phyloP scores from a whole-genome alignment of 1,284 basidiomycete genomes.

The Pulveroboletus sp. region DNA sequence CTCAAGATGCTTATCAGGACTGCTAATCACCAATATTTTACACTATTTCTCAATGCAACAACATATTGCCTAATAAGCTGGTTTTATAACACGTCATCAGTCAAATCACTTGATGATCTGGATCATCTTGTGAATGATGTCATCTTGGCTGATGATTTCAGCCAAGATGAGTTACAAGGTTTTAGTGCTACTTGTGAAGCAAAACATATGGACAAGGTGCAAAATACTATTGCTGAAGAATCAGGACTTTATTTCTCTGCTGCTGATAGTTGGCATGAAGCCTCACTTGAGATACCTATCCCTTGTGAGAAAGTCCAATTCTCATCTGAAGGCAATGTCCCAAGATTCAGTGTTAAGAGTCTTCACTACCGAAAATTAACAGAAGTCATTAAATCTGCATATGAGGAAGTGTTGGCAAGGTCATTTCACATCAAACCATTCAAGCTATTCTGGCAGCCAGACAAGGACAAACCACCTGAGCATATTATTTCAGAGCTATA shows the following conservation, averaged over 20 bases:
- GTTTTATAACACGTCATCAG: slow-evolving; percentile 24
- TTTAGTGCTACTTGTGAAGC: slow-evolving; percentile 18
- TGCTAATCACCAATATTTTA: neutral
- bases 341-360: slow-evolving; percentile 9
- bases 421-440: slow-evolving; percentile 24
- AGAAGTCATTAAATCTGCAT: slow-evolving; percentile 15
- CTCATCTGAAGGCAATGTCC: neutral
- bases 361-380: slow-evolving; percentile 15
- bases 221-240: neutral
- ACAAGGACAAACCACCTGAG: slow-evolving; percentile 4
- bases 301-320: slow-evolving; percentile 15
- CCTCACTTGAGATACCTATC: slow-evolving; percentile 18
- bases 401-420: slow-evolving; percentile 7
- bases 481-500: slow-evolving; percentile 33
- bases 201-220: slow-evolving; percentile 12
- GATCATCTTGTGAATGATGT: too few relatives aligned
- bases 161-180: neutral
- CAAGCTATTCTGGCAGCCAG: slow-evolving; percentile 21
- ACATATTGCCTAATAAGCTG: slow-evolving; percentile 29
- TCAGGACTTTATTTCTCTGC: neutral
- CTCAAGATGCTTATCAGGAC: neutral
- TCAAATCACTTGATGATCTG: slow-evolving; percentile 25
- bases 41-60: slow-evolving; percentile 28
- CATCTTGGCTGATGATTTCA: too few relatives aligned
- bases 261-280: slow-evolving; percentile 26